Evolutionary conservation across 192 early-diverging fungal species (phyloP), one percentile per base, ranked within the genome.

Genomic region (Helicostylum pulchrum): DNA sequence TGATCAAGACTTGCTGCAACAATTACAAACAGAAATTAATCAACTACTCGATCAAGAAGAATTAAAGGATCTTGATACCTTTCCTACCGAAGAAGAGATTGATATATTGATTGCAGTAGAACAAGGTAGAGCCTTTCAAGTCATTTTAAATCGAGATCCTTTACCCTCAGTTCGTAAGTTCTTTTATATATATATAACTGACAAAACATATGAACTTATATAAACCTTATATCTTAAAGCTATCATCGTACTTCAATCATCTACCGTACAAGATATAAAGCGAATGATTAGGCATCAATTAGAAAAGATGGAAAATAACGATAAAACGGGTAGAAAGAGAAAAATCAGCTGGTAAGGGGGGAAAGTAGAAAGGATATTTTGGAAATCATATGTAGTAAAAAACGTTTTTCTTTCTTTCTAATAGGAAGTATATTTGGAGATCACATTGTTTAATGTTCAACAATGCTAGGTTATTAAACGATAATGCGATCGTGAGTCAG

Each of bases 381-480:
- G 7, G 8, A 30, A 31, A 0, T 4, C 6, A 36, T 1, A 21
- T 17, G 31, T 9, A 56, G 32, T 14, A 0, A 54, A 0, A 32
- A 15, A 17, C 31, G 6, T 0, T 0, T 57, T 34, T 21, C n/a
- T n/a, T n/a, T n/a, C n/a, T 36, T 5, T n/a, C 1, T 53, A 53
- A 17, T 55, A 73, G 71, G 64, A 67, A 68, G 21, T 63, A 73
- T 23, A 66, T 73, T 43, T 73, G 71, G 71, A 61, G 66, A 34
- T 57, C 65, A 0, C 57, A 68, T 53, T 73, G 71, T 17, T 50
- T 73, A 6, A 43, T 68, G 14, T 21, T 67, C 0, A 15, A 60
- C 3, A 47, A 62, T 9, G 45, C 64, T 26, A 48, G 51, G 1
- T 52, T 73, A 21, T 34, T 64, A 7, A 45, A 73, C 7, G 66